These are phyloP conservation scores for Dysphania ambrosioides DNA, from an alignment of 148 eudicot species.

Conservation along the genomic window DNA sequence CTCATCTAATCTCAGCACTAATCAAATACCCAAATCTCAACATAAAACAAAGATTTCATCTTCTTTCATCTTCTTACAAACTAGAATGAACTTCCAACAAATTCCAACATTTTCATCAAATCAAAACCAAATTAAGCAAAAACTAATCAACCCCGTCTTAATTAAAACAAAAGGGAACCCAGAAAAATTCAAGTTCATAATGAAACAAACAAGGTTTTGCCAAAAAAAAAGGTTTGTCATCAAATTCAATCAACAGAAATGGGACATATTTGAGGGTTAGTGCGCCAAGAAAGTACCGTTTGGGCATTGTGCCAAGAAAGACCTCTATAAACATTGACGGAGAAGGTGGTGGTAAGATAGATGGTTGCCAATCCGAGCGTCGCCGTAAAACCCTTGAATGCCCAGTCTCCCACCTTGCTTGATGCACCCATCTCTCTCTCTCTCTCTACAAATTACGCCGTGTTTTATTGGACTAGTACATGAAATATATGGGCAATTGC, in stretches of 20 bases:
- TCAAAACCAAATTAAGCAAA: neutral
- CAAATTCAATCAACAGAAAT: neutral
- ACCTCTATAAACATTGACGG: constrained; percentile 82
- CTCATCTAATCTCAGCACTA: neutral
- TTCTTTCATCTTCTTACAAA: too few relatives aligned
- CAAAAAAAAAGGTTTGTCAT: neutral
- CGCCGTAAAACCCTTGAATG: constrained; percentile 74
- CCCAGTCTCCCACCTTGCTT: constrained; percentile 63
- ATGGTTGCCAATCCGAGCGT: constrained; percentile 76
- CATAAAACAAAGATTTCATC: too few relatives aligned
- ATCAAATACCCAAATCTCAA: neutral
- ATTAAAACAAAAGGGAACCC: neutral
- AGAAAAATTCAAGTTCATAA: neutral
- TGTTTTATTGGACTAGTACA: too few relatives aligned
- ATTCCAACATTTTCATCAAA: neutral
- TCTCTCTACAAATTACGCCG: too few relatives aligned
- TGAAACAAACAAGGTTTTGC: neutral
- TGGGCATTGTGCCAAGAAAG: constrained; percentile 83
- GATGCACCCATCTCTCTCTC: constrained; percentile 43
- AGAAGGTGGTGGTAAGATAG: constrained; percentile 73
- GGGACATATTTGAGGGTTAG: neutral
- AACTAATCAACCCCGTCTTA: neutral
- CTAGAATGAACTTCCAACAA: neutral
- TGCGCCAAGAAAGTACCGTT: constrained; percentile 36
- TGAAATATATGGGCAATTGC: too few relatives aligned